Conservation (phyloP, 495 filamentous ascomycete species). For the Hyaloscypha finlandica region DNA sequence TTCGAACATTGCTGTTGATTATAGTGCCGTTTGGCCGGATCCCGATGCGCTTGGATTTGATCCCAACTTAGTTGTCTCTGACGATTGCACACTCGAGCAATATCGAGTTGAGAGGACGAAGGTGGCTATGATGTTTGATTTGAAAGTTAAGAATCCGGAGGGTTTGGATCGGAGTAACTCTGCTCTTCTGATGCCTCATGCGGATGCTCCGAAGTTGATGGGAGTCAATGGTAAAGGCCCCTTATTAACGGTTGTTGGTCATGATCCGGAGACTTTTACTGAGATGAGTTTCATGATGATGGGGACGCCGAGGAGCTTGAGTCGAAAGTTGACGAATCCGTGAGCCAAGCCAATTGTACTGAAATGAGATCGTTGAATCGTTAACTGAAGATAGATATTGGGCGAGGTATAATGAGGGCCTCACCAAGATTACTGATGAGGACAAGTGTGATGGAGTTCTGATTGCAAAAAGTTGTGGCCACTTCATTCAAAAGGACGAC, state of each 20-base stretch:
- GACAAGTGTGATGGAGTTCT: conserved; percentile 47
- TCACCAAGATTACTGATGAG: conserved; percentile 47
- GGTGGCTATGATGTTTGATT: conserved; percentile 50
- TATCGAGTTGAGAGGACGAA: conserved; percentile 46
- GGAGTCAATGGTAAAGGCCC: conserved; percentile 42
- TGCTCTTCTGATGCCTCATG: conserved; percentile 48
- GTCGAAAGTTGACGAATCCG: conserved; percentile 19
- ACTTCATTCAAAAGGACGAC: conserved; percentile 65
- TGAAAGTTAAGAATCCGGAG: conserved; percentile 56
- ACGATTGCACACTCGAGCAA: conserved; percentile 45
- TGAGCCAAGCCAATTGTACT: conserved; percentile 37
- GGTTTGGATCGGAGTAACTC: conserved; percentile 55
- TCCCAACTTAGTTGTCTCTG: conserved; percentile 38
- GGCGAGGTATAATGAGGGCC: conserved; percentile 57
- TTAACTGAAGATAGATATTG: conserved; percentile 56
- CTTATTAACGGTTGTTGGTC: conserved; percentile 57
- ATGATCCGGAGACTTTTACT: conserved; percentile 61
- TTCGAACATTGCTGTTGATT: conserved; percentile 64
- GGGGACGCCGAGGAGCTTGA: conserved; percentile 24
- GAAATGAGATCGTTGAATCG: conserved; percentile 38
- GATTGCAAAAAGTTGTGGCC: conserved; percentile 55
- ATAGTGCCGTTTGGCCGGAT: conserved; percentile 60
- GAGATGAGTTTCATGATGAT: conserved; percentile 46
- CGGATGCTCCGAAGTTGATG: conserved; percentile 49
- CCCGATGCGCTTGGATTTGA: conserved; percentile 55